Conservation (phyloP, 805 yeast genomes). For the Ogataea pilisensis region DNA sequence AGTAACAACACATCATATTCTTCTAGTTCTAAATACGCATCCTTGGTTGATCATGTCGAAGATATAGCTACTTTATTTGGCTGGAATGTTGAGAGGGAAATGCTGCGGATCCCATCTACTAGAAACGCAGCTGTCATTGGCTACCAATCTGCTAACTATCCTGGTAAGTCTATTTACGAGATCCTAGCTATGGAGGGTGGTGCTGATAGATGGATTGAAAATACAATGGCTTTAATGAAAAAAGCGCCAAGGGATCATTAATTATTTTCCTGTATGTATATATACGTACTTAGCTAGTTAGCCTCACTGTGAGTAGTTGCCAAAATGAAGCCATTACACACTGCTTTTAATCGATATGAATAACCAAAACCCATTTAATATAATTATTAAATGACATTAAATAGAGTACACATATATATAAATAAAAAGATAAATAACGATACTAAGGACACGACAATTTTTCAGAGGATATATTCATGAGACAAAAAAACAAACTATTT, state of each 20-base stretch:
- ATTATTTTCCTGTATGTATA: no score
- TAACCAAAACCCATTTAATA: no score
- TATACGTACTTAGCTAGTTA: background rate
- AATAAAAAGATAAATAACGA: background rate
- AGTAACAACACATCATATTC: conserved; percentile 25
- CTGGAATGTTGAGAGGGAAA: conserved; percentile 82
- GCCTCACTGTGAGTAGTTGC: no score
- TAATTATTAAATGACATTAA: background rate
- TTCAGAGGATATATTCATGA: no score
- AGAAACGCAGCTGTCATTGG: conserved; percentile 90
- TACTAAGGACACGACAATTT: background rate
- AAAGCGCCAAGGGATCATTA: conserved; percentile 68
- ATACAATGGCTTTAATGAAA: conserved; percentile 66
- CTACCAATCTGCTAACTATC: conserved; percentile 31
- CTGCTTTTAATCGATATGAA: no score
- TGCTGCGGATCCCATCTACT: conserved; percentile 90
- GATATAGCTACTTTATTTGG: conserved; percentile 64
- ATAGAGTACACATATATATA: background rate
- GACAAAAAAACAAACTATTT: conserved; percentile 12
- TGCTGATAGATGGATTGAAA: conserved; percentile 86
- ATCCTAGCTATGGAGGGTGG: conserved; percentile 78
- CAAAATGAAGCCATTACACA: no score
- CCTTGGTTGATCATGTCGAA: conserved; percentile 81
- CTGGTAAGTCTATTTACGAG: conserved; percentile 44
- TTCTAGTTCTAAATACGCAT: conserved; percentile 68